phyloP scores from a whole-genome alignment of 768 basidiomycete species.

The Mycena filopes region DNA sequence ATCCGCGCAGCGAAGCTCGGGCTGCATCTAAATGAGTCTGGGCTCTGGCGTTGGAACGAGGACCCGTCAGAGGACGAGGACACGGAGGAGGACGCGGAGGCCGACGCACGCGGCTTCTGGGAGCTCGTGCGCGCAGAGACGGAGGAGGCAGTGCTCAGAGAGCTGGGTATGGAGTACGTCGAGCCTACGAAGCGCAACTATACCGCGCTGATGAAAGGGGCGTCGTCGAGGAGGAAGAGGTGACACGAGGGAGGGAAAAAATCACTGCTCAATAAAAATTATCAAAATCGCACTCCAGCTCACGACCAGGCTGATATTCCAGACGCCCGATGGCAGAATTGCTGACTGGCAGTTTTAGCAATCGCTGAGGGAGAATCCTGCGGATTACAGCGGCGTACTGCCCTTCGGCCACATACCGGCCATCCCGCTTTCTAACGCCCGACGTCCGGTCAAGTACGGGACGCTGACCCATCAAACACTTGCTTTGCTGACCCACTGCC shows the following conservation, averaged over 20 bases:
- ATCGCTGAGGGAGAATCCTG: too few species aligned
- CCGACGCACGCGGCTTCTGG: slow-evolving; percentile 52
- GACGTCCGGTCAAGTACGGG: too few species aligned
- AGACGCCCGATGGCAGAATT: too few species aligned
- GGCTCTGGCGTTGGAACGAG: slow-evolving; percentile 69
- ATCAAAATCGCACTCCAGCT: too few species aligned
- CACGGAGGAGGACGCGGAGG: slow-evolving; percentile 4
- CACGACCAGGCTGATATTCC: too few species aligned
- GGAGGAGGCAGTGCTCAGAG: slow-evolving; percentile 57
- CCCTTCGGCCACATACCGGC: too few species aligned
- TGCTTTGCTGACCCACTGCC: too few species aligned
- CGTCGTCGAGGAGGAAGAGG: background rate
- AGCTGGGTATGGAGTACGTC: slow-evolving; percentile 56
- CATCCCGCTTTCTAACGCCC: too few species aligned
- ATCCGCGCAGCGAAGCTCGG: slow-evolving; percentile 55
- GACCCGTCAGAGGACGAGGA: background rate
- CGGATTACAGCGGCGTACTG: too few species aligned
- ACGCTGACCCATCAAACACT: too few species aligned
- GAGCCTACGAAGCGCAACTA: slow-evolving; percentile 53
- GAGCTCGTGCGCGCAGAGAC: slow-evolving; percentile 53
- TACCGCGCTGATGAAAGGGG: slow-evolving; percentile 20
- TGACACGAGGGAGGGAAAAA: slow-evolving; percentile 3
- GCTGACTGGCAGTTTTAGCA: too few species aligned
- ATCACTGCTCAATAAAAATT: background rate
- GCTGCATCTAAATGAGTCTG: slow-evolving; percentile 67